phyloP scores from a whole-genome alignment of 139 green algal genomes.

The Chlorella ohadii region DNA sequence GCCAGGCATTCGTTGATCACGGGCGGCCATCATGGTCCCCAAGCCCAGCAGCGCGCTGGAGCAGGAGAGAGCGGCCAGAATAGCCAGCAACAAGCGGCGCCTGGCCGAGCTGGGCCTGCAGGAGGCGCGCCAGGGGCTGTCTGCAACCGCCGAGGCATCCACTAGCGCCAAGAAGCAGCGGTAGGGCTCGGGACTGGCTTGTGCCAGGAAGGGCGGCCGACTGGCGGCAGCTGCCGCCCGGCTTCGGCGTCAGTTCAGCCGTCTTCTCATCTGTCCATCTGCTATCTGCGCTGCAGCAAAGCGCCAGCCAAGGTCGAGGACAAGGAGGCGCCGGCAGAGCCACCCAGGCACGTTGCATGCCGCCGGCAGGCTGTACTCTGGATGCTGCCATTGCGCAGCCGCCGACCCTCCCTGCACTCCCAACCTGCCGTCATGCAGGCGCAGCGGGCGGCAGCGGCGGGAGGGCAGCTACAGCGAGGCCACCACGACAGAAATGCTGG shows the following conservation, averaged over 20 bases:
- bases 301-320: no score
- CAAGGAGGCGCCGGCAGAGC: background rate
- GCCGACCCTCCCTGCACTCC: background rate
- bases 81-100: conserved; percentile 12
- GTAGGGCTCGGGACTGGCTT: background rate
- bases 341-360: background rate
- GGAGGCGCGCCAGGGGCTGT: background rate
- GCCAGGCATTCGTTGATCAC: no score
- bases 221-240: background rate
- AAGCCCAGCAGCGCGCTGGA: background rate
- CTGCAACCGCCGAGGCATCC: background rate
- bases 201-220: no score
- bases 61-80: background rate
- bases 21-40: no score
- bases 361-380: no score
- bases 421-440: background rate
- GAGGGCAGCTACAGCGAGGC: conserved; percentile 26
- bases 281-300: background rate
- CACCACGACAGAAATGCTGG: background rate
- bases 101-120: conserved; percentile 7
- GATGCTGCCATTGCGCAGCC: background rate
- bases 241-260: background rate
- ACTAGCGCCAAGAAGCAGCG: background rate
- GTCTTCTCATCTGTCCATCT: background rate
- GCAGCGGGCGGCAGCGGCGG: conserved; percentile 14